phyloP scores from a whole-genome alignment of 306 rosid species.

The Quercus dentata region DNA sequence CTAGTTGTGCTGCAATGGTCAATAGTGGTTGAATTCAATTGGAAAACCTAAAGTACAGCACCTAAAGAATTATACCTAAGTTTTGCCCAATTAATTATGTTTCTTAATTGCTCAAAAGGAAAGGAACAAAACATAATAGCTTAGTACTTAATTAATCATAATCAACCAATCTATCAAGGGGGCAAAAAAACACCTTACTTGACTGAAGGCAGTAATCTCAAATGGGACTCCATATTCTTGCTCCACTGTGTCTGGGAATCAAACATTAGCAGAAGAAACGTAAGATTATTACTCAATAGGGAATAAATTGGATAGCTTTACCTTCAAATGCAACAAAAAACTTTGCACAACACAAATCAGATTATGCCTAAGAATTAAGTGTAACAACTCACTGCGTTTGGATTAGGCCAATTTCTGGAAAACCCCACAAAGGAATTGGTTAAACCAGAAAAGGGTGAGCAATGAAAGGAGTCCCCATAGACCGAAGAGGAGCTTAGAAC shows the following conservation, averaged over 20 bases:
- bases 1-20: no score
- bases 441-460: slow-evolving; percentile 24
- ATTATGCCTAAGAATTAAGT: no score
- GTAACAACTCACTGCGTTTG: slow-evolving; percentile 43
- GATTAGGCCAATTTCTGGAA: slow-evolving; percentile 22
- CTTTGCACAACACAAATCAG: not conserved
- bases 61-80: no score
- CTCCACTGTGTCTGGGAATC: slow-evolving; percentile 31
- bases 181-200: slow-evolving; percentile 28
- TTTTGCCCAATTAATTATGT: not conserved
- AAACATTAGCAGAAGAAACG: not conserved
- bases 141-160: not conserved
- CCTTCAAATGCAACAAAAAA: not conserved
- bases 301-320: not conserved
- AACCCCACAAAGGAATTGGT: slow-evolving; percentile 17
- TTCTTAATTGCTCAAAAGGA: not conserved
- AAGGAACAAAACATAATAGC: not conserved
- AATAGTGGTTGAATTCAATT: no score
- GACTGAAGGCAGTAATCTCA: slow-evolving; percentile 32
- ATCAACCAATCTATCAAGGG: not conserved
- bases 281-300: slow-evolving; percentile 1
- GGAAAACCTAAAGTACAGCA: no score
- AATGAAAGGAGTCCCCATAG: slow-evolving; percentile 22
- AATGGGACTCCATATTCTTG: slow-evolving; percentile 22
- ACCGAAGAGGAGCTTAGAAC: slow-evolving; percentile 22